Percentiles rank a stretch among this genome's conserved stretches.
Conservation (phyloP, 2,329 filamentous ascomycete species). For the Colletotrichum orchidophilum region DNA sequence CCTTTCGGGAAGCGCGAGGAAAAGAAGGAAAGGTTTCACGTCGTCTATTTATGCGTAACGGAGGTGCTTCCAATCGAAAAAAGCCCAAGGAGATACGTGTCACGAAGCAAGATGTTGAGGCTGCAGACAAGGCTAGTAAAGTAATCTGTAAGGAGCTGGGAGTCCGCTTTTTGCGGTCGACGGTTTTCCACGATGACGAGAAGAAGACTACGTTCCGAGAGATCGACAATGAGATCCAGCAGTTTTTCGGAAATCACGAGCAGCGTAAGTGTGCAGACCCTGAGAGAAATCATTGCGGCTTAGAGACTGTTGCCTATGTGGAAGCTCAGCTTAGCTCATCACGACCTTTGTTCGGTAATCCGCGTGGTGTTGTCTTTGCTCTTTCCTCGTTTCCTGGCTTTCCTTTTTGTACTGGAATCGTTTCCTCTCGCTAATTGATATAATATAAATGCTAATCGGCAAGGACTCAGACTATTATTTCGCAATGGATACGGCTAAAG, state of each 20-base stretch:
- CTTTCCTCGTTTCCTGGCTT: not conserved
- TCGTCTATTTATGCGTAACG: not conserved
- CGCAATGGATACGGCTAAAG: not conserved
- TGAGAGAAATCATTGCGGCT: too few relatives aligned
- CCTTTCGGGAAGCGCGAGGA: not conserved
- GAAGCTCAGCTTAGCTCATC: not conserved
- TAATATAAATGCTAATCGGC: not conserved
- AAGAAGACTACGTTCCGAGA: not conserved
- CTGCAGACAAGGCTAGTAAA: not conserved
- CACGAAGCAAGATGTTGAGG: not conserved
- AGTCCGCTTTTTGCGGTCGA: not conserved
- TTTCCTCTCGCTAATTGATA: not conserved
- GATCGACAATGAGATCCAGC: not conserved
- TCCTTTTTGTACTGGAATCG: accelerated
- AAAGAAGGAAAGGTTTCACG: not conserved
- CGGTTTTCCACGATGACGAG: not conserved
- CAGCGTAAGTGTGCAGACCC: not conserved
- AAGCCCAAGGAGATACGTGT: not conserved
- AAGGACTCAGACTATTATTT: not conserved
- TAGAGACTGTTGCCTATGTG: too few relatives aligned
- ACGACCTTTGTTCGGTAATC: not conserved
- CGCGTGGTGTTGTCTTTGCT: not conserved
- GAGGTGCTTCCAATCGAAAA: not conserved
- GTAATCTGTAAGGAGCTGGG: not conserved
- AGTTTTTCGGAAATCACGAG: not conserved